These are phyloP conservation scores for Serpula lacrymans DNA, from an alignment of 768 basidiomycete genomes.

Conservation along the genomic window DNA sequence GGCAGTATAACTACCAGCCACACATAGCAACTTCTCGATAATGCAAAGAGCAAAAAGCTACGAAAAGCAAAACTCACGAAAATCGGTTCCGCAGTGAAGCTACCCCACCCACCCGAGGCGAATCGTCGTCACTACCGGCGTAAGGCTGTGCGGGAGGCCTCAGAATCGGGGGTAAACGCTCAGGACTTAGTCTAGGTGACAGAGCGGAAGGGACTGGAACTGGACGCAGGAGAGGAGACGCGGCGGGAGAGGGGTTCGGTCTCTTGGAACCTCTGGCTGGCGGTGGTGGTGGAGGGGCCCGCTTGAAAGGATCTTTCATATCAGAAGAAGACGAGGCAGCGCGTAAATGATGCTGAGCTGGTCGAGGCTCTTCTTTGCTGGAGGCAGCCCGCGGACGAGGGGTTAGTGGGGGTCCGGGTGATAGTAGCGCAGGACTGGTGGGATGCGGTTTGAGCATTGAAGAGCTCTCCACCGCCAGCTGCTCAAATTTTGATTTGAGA, in stretches of 20 bases:
- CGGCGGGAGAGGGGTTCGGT: slow-evolving; percentile 33
- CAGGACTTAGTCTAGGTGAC: slow-evolving; percentile 17
- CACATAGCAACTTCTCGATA: too few species aligned
- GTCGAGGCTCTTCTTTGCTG: slow-evolving; percentile 16
- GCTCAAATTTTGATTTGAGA: slow-evolving; percentile 69
- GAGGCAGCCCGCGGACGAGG: slow-evolving; percentile 39
- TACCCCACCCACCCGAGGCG: slow-evolving; percentile 22
- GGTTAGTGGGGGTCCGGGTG: slow-evolving; percentile 28
- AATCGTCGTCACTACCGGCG: slow-evolving; percentile 12
- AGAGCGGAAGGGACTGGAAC: slow-evolving; percentile 37
- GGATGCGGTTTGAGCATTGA: slow-evolving; percentile 9
- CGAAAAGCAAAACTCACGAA: slow-evolving; percentile 38
- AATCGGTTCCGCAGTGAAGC: slow-evolving; percentile 44
- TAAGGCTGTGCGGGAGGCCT: slow-evolving; percentile 1
- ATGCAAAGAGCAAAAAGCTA: too few species aligned
- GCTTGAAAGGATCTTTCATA: slow-evolving; percentile 38
- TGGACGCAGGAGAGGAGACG: slow-evolving; percentile 52
- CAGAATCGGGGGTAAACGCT: slow-evolving; percentile 7
- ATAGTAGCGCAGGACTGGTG: slow-evolving; percentile 16
- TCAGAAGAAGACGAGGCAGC: slow-evolving; percentile 55
- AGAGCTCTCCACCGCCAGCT: slow-evolving; percentile 47
- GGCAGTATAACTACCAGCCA: too few species aligned
- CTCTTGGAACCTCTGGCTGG: slow-evolving; percentile 38
- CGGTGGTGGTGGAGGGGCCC: slow-evolving; percentile 60
- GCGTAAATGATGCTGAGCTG: slow-evolving; percentile 35